These are phyloP conservation scores for Starmera dryadoides DNA, from an alignment of 805 yeast genomes.

Conservation along the genomic window DNA sequence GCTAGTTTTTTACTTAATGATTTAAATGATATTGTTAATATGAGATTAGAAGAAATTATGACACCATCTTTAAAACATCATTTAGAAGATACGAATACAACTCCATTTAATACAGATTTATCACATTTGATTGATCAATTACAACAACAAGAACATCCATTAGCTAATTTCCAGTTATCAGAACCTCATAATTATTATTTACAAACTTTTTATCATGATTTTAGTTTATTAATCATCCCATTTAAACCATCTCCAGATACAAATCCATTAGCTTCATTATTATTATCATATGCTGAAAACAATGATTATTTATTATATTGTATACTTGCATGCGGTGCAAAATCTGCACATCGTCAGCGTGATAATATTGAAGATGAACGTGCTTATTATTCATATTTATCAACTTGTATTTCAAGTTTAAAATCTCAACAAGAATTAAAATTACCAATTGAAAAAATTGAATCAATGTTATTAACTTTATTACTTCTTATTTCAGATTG, in stretches of 20 bases:
- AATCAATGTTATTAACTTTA: constrained; percentile 49
- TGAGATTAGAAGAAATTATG: constrained; percentile 30
- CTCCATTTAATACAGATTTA: neutral
- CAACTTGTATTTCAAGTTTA: constrained; percentile 54
- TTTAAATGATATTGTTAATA: constrained; percentile 38
- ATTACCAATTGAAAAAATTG: constrained; percentile 33
- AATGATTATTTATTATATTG: constrained; percentile 64
- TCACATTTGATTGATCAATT: constrained; percentile 23
- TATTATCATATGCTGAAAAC: constrained; percentile 49
- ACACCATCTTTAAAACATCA: constrained; percentile 18
- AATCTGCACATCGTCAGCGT: constrained; percentile 37
- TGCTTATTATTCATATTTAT: constrained; percentile 57
- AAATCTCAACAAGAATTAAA: constrained; percentile 22
- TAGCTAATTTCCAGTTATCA: constrained; percentile 27
- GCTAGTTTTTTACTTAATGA: constrained; percentile 35
- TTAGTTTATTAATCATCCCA: constrained; percentile 31
- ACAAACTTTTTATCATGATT: constrained; percentile 35
- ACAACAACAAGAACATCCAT: neutral
- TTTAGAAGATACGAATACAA: constrained; percentile 9
- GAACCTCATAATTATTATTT: constrained; percentile 36
- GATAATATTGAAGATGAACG: constrained; percentile 49
- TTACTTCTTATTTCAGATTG: constrained; percentile 49
- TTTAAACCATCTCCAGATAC: constrained; percentile 29
- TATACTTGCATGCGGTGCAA: constrained; percentile 65
- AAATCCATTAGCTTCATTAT: constrained; percentile 58